Evolutionary conservation across 1,284 basidiomycete genomes (phyloP), one percentile per base, ranked within the genome.

Genomic region (Ceratobasidium sp.): DNA sequence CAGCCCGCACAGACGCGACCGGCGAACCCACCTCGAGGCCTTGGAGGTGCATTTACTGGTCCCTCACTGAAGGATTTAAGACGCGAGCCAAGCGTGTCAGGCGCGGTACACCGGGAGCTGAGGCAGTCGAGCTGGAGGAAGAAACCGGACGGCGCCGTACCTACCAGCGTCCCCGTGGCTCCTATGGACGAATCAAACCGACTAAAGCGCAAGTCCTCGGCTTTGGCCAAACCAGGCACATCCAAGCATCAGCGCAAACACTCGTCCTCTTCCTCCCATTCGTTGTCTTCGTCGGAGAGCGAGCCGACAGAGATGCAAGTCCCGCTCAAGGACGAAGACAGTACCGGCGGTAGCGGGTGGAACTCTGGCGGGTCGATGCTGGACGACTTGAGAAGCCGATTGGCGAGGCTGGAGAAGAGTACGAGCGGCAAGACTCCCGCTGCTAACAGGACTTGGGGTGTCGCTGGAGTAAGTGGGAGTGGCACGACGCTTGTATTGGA

Each of bases 241-340:
- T 66, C 74, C 26, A 77, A 66, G 65, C 70, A 64, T 44, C 76
- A 79, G 64, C 69, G 78, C 44, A 77, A 78, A 56, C 69, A 57
- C 54, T 75, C 78, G 9, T 62, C 62, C 38, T 68, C 59, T n/a
- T 38, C 44, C 26, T 59, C 65, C 33, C 52, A 65, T 23, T 65
- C 65, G 50, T 56, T 44, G 23, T 62, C 61, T 42, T 74, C 77
- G 12, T 78, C 71, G 20, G 65, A 73, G 6, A 50, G 70, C 23
- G 76, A 68, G 23, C 61, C 59, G 46, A 76, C 78, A 13, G 75
- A 79, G 70, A 62, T 77, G n/a, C 69, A 71, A 28, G 76, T 76
- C 1, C 54, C 70, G 5, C 7, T 68, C 56, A 69, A 75, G 40
- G 70, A 70, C 61, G 54, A 66, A 40, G 76, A 70, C 44, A 67